Conservation (phyloP, 495 filamentous ascomycete species). For the Penicillium lividum region DNA sequence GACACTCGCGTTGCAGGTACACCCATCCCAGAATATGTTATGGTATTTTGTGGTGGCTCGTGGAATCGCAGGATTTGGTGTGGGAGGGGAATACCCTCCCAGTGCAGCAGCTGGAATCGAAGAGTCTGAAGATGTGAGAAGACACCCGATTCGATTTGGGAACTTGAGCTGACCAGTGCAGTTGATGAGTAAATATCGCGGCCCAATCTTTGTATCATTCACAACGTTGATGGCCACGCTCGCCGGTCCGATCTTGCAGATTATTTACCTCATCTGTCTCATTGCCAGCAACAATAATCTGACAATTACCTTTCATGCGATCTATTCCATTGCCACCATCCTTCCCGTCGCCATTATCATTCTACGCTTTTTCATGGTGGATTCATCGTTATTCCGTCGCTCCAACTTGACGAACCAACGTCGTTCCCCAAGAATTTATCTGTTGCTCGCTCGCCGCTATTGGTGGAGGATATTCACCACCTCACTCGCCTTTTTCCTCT, state of each 20-base stretch:
- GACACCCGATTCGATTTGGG: no score
- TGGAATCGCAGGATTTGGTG: slow-evolving; percentile 37
- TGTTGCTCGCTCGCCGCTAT: slow-evolving; percentile 31
- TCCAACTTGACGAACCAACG: slow-evolving; percentile 31
- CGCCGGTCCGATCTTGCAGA: slow-evolving; percentile 34
- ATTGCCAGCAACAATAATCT: slow-evolving; percentile 38
- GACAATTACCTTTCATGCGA: slow-evolving; percentile 31
- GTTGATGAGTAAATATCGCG: slow-evolving; percentile 29
- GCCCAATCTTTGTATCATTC: slow-evolving; percentile 39
- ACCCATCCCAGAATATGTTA: slow-evolving; percentile 35
- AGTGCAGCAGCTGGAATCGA: slow-evolving; percentile 38
- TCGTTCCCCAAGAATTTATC: slow-evolving; percentile 24
- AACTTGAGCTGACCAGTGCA: slow-evolving; percentile 4
- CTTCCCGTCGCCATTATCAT: slow-evolving; percentile 32
- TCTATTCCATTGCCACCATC: slow-evolving; percentile 37
- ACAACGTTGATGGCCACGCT: slow-evolving; percentile 39
- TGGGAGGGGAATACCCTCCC: slow-evolving; percentile 39
- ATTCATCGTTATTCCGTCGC: slow-evolving; percentile 35
- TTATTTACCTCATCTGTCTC: slow-evolving; percentile 37
- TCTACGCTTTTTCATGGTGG: slow-evolving; percentile 35
- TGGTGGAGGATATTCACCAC: slow-evolving; percentile 32
- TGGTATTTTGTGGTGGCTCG: slow-evolving; percentile 40
- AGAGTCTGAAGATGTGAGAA: slow-evolving; percentile 32
- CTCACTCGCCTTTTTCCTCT: slow-evolving; percentile 38
- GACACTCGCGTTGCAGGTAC: slow-evolving; percentile 33